Percentiles rank a stretch among this genome's conserved stretches.
Evolutionary conservation across 805 yeast genomes (phyloP).

Genomic region (Blastobotrys mokoenaii): DNA sequence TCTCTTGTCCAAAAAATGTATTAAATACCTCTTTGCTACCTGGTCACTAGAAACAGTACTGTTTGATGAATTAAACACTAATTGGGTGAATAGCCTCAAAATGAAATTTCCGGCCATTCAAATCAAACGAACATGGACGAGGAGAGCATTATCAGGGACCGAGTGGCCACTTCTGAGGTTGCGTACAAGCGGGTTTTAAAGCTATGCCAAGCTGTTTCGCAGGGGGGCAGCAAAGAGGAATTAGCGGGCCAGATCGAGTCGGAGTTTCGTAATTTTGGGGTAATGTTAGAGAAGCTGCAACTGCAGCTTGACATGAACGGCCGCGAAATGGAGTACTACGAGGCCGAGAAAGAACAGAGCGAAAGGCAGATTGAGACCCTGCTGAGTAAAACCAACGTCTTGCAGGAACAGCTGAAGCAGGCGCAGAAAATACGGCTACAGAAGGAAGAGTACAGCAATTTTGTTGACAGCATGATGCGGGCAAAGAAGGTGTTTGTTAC

Average conservation of each 20-base stretch:
- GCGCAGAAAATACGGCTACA: slow-evolving; percentile 17
- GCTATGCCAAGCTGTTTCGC: slow-evolving; percentile 3
- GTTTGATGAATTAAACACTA: neutral
- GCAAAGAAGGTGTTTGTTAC: slow-evolving; percentile 13
- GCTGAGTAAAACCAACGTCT: slow-evolving; percentile 12
- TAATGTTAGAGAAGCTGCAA: slow-evolving; percentile 14
- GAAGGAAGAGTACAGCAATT: slow-evolving; percentile 19
- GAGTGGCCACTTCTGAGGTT: slow-evolving; percentile 16
- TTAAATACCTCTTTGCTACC: too few species aligned
- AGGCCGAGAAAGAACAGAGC: slow-evolving; percentile 12
- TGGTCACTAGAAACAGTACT: too few species aligned
- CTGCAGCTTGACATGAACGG: slow-evolving; percentile 17
- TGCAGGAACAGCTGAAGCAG: slow-evolving; percentile 11
- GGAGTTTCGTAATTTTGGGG: slow-evolving; percentile 14
- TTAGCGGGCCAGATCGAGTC: slow-evolving; percentile 2
- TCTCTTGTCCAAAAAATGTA: too few species aligned
- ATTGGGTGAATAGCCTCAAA: neutral
- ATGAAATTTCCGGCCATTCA: neutral
- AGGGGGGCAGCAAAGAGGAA: neutral
- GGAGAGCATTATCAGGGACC: slow-evolving; percentile 17
- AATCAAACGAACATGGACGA: neutral
- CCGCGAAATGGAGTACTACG: slow-evolving; percentile 16
- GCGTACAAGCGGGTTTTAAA: slow-evolving; percentile 12
- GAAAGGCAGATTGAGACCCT: slow-evolving; percentile 9
- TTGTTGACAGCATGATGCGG: slow-evolving; percentile 16